phyloP scores from a whole-genome alignment of 352 stramenopile species.

The Globisporangium paddicum region DNA sequence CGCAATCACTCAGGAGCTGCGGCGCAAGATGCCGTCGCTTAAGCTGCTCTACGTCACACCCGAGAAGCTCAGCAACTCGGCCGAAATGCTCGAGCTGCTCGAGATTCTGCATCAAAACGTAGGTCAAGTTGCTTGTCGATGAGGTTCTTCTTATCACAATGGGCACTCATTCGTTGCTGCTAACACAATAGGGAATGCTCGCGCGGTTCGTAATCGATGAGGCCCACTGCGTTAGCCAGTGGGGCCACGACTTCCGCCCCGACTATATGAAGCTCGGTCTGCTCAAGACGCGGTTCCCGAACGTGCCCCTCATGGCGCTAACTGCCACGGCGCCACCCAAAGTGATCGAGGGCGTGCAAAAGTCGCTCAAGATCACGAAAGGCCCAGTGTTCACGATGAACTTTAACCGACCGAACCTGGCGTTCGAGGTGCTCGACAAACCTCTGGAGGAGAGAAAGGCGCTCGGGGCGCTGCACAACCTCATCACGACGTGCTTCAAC shows the following conservation, averaged over 20 bases:
- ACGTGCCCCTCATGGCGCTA: conserved; percentile 91
- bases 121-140: background rate
- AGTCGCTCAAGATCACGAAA: conserved; percentile 70
- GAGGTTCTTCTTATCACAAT: background rate
- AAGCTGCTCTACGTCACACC: conserved; percentile 95
- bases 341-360: conserved; percentile 78
- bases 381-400: conserved; percentile 88
- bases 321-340: conserved; percentile 88
- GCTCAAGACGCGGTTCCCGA: conserved; percentile 87
- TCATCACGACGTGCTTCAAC: conserved; percentile 51
- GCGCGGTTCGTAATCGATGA: conserved; percentile 95
- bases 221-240: conserved; percentile 87
- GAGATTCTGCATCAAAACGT: conserved; percentile 44
- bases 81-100: conserved; percentile 66
- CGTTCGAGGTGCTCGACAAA: conserved; percentile 86
- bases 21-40: conserved; percentile 57
- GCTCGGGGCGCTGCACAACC: conserved; percentile 42
- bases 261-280: conserved; percentile 93
- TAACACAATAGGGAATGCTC: conserved; percentile 54
- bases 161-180: background rate
- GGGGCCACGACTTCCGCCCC: conserved; percentile 86
- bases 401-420: conserved; percentile 92
- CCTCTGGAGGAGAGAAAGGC: conserved; percentile 38
- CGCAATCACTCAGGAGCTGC: conserved; percentile 78
- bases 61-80: conserved; percentile 88